These are phyloP conservation scores for Peltaster fructicola DNA, from an alignment of 2,329 filamentous ascomycete genomes.

Conservation along the genomic window DNA sequence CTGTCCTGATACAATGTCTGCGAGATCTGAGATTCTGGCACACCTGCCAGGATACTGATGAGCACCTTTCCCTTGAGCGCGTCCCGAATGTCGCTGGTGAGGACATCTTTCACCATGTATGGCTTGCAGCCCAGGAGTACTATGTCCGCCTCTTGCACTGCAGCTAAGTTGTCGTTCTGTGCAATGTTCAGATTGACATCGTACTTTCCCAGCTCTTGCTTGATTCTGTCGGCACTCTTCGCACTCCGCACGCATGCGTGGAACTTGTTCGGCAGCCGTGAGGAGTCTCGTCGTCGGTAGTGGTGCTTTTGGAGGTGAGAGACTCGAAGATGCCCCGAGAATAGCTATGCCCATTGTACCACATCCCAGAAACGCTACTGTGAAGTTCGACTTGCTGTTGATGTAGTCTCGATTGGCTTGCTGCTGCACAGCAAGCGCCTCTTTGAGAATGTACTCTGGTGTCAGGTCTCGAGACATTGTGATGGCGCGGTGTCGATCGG, in stretches of 20 bases:
- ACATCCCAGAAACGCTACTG: constrained; percentile 65
- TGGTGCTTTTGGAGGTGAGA: constrained; percentile 31
- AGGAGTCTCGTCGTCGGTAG: constrained; percentile 24
- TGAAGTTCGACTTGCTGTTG: constrained; percentile 30
- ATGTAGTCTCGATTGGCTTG: constrained; percentile 11
- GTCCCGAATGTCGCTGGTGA: constrained; percentile 47
- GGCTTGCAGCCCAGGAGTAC: constrained; percentile 70
- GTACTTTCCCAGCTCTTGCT: constrained; percentile 46
- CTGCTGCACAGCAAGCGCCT: constrained; percentile 12
- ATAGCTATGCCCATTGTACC: constrained; percentile 79
- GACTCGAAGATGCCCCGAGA: constrained; percentile 63
- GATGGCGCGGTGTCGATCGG: no score
- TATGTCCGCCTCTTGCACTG: constrained; percentile 51
- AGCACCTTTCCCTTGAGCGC: constrained; percentile 65
- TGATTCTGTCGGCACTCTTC: constrained; percentile 52
- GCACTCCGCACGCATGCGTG: constrained; percentile 61
- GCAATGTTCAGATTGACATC: constrained; percentile 45
- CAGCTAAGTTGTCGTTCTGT: constrained; percentile 52
- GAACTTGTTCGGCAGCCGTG: constrained; percentile 53
- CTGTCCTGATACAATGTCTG: constrained; percentile 41
- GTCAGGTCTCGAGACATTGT: constrained; percentile 12
- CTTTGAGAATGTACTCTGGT: constrained; percentile 16
- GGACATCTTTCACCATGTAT: constrained; percentile 50
- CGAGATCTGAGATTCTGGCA: constrained; percentile 52
- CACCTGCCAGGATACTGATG: constrained; percentile 65